Percentiles rank a stretch among this genome's conserved stretches.
phyloP scores from a whole-genome alignment of 768 basidiomycete species.

The Cystofilobasidium capitatum region DNA sequence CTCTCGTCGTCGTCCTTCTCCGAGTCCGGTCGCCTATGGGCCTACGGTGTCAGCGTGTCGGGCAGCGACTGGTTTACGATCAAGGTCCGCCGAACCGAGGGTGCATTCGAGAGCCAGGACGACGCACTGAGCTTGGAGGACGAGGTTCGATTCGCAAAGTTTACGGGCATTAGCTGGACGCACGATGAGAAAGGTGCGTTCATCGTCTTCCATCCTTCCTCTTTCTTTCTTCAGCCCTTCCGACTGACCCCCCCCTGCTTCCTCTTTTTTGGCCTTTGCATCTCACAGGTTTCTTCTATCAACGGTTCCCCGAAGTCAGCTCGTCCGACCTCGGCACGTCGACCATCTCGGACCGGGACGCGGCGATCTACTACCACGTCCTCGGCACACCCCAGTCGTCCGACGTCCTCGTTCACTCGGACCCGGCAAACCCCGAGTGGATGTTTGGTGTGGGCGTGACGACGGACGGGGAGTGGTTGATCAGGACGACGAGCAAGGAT shows the following conservation, averaged over 20 bases:
- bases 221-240: not conserved
- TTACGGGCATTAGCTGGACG: not conserved
- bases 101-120: conserved; percentile 15
- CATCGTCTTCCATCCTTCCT: not conserved
- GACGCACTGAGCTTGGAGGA: conserved; percentile 10
- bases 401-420: conserved; percentile 58
- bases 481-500: conserved; percentile 51
- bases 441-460: conserved; percentile 45
- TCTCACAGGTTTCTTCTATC: conserved; percentile 76
- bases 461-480: conserved; percentile 54
- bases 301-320: conserved; percentile 36
- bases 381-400: conserved; percentile 39
- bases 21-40: conserved; percentile 56
- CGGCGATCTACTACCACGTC: conserved; percentile 65
- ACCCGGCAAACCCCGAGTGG: conserved; percentile 56
- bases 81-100: conserved; percentile 25
- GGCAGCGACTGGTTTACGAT: conserved; percentile 36
- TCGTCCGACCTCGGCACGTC: not conserved
- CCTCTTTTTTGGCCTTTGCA: conserved; percentile 60
- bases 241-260: too few species aligned
- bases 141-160: conserved; percentile 18
- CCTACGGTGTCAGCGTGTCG: conserved; percentile 65
- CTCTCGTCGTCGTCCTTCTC: conserved; percentile 56
- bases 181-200: not conserved
- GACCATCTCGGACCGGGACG: conserved; percentile 49